phyloP scores from a whole-genome alignment of 2,329 filamentous ascomycete genomes.

The Paraconiothyrium sp. region DNA sequence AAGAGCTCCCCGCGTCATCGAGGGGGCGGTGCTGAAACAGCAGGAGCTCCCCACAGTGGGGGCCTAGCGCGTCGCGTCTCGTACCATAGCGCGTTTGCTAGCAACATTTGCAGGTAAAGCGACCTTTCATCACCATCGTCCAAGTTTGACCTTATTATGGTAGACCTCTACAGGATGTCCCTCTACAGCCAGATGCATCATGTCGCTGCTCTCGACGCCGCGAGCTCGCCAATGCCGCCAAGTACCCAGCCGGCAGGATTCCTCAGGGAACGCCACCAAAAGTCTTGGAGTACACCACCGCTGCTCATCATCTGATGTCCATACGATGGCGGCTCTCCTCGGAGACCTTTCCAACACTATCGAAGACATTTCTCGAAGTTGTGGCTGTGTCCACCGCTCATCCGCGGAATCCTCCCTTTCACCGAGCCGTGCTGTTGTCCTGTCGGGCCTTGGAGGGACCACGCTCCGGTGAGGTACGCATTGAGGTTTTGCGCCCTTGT shows the following conservation, averaged over 20 bases:
- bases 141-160: not conserved
- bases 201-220: not conserved
- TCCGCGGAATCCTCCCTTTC: not conserved
- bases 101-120: not conserved
- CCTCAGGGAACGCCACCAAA: conserved; percentile 31
- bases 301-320: not conserved
- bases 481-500: too few species aligned
- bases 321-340: not conserved
- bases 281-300: conserved; percentile 24
- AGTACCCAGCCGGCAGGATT: conserved; percentile 34
- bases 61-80: conserved; percentile 2
- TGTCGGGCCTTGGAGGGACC: too few species aligned
- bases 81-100: not conserved
- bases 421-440: not conserved
- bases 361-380: not conserved
- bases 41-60: conserved; percentile 6
- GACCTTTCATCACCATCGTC: not conserved
- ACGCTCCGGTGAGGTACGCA: too few species aligned
- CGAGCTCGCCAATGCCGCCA: conserved; percentile 10
- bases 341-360: not conserved
- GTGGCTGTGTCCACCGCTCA: not conserved
- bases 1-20: conserved; percentile 18
- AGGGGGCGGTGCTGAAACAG: conserved; percentile 18
- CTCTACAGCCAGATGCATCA: not conserved
- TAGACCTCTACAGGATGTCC: not conserved